Evolutionary conservation across 352 stramenopile genomes (phyloP).

Genomic region (Elongisporangium anandrum): DNA sequence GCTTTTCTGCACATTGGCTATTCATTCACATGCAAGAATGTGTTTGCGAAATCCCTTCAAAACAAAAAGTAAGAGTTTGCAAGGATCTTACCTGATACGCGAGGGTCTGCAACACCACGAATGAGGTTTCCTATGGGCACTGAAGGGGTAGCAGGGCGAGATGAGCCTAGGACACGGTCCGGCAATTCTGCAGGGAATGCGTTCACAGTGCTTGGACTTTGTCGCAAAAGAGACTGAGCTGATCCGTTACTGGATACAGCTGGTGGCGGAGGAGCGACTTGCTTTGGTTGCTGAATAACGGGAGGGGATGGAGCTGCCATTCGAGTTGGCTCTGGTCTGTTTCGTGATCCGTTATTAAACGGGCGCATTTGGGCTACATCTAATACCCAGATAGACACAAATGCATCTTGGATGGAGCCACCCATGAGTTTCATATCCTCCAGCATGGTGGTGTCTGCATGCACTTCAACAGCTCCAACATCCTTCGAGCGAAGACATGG

Average conservation of each 20-base stretch:
- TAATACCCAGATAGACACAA: conserved; percentile 76
- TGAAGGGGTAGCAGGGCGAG: neutral
- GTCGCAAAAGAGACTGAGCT: neutral
- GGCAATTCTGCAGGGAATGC: neutral
- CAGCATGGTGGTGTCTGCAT: conserved; percentile 71
- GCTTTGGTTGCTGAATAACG: neutral
- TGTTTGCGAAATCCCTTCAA: neutral
- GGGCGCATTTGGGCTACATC: conserved; percentile 69
- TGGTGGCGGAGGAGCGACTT: neutral
- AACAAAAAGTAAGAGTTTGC: neutral
- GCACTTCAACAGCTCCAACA: conserved; percentile 38
- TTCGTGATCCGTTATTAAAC: conserved; percentile 35
- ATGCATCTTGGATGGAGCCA: conserved; percentile 74
- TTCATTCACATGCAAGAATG: neutral
- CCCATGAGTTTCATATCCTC: conserved; percentile 84
- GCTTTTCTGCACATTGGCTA: neutral
- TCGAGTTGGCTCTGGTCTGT: conserved; percentile 14
- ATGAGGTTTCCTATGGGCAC: neutral
- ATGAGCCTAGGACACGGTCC: neutral
- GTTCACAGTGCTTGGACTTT: neutral
- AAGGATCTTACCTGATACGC: conserved; percentile 7
- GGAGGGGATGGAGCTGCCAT: neutral
- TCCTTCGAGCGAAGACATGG: conserved; percentile 56
- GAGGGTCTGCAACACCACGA: conserved; percentile 12
- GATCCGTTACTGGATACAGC: neutral